Evolutionary conservation across 306 rosid species (phyloP).

Genomic region (Trifolium dubium): DNA sequence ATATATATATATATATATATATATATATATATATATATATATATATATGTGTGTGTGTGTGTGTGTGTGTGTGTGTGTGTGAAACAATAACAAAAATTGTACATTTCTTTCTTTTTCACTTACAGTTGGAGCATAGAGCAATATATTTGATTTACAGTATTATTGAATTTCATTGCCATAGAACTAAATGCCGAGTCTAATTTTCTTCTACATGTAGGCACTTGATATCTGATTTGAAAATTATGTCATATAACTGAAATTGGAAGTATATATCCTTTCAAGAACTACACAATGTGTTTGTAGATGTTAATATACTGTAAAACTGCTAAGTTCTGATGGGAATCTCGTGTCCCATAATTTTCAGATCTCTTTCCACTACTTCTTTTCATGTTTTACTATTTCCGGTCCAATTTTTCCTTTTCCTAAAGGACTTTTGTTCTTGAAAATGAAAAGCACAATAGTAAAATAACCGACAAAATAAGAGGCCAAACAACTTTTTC

Average conservation of each 20-base stretch:
- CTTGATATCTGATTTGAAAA: conserved; percentile 4
- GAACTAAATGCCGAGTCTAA: conserved; percentile 2
- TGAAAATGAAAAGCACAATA: conserved; percentile 9
- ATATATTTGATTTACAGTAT: background rate
- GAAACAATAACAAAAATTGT: background rate
- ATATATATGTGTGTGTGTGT: too few species aligned
- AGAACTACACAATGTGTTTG: conserved; percentile 17
- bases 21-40: too few species aligned
- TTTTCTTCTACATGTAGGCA: conserved; percentile 14
- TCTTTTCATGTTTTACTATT: background rate
- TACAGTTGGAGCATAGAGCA: background rate
- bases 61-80: too few species aligned
- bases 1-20: too few species aligned
- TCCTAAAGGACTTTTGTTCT: conserved; percentile 3
- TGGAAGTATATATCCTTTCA: conserved; percentile 20
- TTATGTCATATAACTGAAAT: conserved; percentile 20
- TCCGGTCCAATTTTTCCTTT: conserved; percentile 17
- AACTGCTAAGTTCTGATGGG: background rate
- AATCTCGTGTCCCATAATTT: conserved; percentile 1
- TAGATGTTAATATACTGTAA: conserved; percentile 10
- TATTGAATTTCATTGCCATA: conserved; percentile 16
- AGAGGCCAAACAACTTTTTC: background rate
- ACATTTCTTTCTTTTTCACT: conserved; percentile 18
- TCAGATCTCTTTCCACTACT: conserved; percentile 10
- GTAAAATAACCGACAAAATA: background rate